Conservation (phyloP, 177 flowering plant species). For the Vitis hybrid region DNA sequence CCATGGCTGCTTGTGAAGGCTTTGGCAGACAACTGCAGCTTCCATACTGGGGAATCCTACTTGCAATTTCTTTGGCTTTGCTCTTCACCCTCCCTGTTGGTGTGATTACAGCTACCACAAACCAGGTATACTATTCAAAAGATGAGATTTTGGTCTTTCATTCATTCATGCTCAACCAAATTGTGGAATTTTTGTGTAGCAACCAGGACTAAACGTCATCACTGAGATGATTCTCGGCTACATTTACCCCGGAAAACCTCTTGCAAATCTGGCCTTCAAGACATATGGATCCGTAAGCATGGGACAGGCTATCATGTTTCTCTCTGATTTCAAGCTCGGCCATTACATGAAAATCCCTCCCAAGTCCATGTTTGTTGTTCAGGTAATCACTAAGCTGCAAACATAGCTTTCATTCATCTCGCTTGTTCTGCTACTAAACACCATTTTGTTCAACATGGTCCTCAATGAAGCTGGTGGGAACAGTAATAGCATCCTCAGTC, state of each 20-base stretch:
- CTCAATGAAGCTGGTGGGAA: constrained; percentile 40
- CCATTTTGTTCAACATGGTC: neutral
- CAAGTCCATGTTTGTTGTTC: constrained; percentile 53
- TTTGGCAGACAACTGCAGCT: constrained; percentile 48
- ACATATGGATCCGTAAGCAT: constrained; percentile 63
- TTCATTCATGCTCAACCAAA: no score
- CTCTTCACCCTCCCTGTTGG: constrained; percentile 59
- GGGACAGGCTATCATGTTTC: constrained; percentile 50
- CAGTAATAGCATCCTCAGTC: constrained; percentile 38
- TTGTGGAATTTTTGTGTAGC: constrained; percentile 20
- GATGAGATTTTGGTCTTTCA: no score
- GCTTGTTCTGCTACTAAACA: no score
- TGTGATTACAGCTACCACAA: constrained; percentile 55
- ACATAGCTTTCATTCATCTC: no score
- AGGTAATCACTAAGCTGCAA: constrained; percentile 25
- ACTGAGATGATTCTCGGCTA: constrained; percentile 58
- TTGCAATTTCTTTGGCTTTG: constrained; percentile 40
- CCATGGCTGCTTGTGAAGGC: constrained; percentile 50
- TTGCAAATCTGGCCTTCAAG: constrained; percentile 63
- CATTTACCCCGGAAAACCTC: constrained; percentile 49
- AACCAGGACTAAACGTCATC: constrained; percentile 56
- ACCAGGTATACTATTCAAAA: constrained; percentile 29
- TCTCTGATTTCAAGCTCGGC: constrained; percentile 61
- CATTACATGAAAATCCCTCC: constrained; percentile 80
- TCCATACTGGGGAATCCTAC: constrained; percentile 64